Evolutionary conservation across 352 stramenopile species (phyloP).

Genomic region (Phytophthora sp.): DNA sequence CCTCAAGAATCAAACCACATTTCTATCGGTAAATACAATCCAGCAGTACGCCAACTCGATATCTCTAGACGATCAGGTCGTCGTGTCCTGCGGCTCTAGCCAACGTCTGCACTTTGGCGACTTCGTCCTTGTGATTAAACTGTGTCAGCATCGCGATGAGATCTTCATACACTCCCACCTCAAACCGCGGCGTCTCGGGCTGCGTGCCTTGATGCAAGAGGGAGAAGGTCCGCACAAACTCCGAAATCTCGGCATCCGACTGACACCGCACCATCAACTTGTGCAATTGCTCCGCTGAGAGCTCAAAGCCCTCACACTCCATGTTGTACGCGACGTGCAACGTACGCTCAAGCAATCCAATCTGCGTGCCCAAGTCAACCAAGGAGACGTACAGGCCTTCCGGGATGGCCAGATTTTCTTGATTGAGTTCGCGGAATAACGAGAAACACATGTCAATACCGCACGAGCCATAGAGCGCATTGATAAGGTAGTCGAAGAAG

Average conservation of each 20-base stretch:
- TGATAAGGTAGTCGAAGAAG: conserved; percentile 73
- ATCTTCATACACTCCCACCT: conserved; percentile 62
- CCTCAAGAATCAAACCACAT: conserved; percentile 26
- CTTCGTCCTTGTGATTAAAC: conserved; percentile 54
- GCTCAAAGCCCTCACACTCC: conserved; percentile 75
- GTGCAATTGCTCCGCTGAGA: conserved; percentile 59
- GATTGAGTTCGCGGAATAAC: conserved; percentile 61
- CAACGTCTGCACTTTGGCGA: conserved; percentile 50
- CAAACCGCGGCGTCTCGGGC: conserved; percentile 48
- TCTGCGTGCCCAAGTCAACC: conserved; percentile 59
- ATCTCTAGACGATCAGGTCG: conserved; percentile 31
- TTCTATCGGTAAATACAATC: conserved; percentile 38
- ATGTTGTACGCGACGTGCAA: conserved; percentile 84
- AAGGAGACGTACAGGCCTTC: conserved; percentile 67
- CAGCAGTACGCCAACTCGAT: not conserved
- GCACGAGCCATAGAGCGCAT: conserved; percentile 56
- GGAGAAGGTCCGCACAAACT: conserved; percentile 70
- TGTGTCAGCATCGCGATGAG: conserved; percentile 49
- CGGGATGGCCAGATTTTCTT: conserved; percentile 50
- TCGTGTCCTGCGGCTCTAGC: conserved; percentile 36
- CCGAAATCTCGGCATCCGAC: conserved; percentile 51
- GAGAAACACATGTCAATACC: conserved; percentile 81
- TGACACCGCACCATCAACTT: conserved; percentile 54
- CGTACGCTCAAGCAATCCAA: conserved; percentile 69
- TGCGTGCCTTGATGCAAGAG: conserved; percentile 64